Percentiles rank a stretch among this genome's conserved stretches.
These are phyloP conservation scores for Pseudomassariella vexata DNA, from an alignment of 2,329 filamentous ascomycete species.

Conservation along the genomic window DNA sequence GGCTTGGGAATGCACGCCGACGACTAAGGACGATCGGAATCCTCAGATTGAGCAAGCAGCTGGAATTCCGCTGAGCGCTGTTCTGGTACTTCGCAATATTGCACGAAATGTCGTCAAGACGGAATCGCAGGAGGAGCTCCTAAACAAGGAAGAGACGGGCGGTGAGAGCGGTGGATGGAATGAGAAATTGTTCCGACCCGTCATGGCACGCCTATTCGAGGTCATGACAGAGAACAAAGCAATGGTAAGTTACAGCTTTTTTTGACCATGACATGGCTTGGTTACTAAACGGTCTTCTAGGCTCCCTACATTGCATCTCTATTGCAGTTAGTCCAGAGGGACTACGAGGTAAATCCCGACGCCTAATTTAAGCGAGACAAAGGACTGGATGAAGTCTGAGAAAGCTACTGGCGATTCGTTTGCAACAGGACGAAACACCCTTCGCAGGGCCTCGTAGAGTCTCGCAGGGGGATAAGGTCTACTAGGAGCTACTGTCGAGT, in stretches of 20 bases:
- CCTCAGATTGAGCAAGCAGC: slow-evolving; percentile 59
- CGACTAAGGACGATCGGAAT: slow-evolving; percentile 51
- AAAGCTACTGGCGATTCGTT: too few species aligned
- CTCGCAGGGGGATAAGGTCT: too few species aligned
- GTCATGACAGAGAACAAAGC: slow-evolving; percentile 64
- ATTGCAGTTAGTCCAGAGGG: slow-evolving; percentile 6
- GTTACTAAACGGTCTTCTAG: background rate
- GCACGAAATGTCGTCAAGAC: slow-evolving; percentile 62
- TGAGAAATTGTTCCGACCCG: slow-evolving; percentile 60
- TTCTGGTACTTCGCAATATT: slow-evolving; percentile 73
- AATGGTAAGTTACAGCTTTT: slow-evolving; percentile 36
- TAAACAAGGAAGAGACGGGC: slow-evolving; percentile 39
- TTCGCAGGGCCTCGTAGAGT: too few species aligned
- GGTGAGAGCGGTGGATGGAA: slow-evolving; percentile 57
- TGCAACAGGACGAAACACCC: too few species aligned
- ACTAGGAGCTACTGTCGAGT: too few species aligned
- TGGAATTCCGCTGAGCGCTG: slow-evolving; percentile 72
- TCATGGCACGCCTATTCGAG: slow-evolving; percentile 60
- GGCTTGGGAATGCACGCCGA: slow-evolving; percentile 50
- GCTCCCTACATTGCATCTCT: slow-evolving; percentile 7
- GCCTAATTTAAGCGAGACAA: too few species aligned
- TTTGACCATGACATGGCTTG: background rate
- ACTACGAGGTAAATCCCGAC: too few species aligned
- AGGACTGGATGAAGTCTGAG: too few species aligned
- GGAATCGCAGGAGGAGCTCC: slow-evolving; percentile 48